A percentile compares a stretch with the other conserved stretches of the same genome.
Conservation (phyloP, 2,329 filamentous ascomycete species). For the Cladosporium sp. region DNA sequence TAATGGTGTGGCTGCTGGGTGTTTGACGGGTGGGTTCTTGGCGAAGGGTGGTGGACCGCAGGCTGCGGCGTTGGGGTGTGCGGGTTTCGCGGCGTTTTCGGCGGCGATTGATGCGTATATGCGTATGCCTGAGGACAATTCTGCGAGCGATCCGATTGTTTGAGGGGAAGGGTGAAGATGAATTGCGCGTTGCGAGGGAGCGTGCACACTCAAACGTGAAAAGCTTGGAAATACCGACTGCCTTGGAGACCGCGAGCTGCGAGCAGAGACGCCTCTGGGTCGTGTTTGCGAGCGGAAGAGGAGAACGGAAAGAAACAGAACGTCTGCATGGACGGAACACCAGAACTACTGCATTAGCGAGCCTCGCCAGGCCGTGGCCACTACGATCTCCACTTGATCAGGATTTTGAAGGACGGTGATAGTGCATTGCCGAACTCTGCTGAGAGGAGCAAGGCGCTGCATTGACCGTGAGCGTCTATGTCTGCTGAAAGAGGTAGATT, state of each 20-base stretch:
- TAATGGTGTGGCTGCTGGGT: conserved; percentile 86
- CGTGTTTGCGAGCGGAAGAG: background rate
- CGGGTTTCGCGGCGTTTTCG: conserved; percentile 89
- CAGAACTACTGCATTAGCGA: background rate
- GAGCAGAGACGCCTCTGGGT: background rate
- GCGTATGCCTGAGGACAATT: conserved; percentile 62
- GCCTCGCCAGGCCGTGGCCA: background rate
- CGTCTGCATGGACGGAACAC: background rate
- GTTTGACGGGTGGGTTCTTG: conserved; percentile 85
- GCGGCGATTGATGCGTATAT: conserved; percentile 91
- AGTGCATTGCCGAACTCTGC: background rate
- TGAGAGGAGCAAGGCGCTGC: background rate
- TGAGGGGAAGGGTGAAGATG: conserved; percentile 22
- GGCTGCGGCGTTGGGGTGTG: conserved; percentile 83
- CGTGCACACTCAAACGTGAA: background rate
- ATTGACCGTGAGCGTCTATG: background rate
- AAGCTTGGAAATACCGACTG: background rate
- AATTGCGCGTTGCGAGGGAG: background rate
- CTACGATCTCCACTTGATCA: background rate
- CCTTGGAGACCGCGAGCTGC: background rate
- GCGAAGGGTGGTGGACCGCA: conserved; percentile 86
- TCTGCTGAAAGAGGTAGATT: background rate
- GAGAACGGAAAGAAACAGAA: background rate
- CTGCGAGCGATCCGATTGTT: conserved; percentile 39
- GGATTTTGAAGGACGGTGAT: background rate